Base-by-base conservation (phyloP, 2,329 filamentous ascomycete genomes). In the Verticillium alfalfae region DNA sequence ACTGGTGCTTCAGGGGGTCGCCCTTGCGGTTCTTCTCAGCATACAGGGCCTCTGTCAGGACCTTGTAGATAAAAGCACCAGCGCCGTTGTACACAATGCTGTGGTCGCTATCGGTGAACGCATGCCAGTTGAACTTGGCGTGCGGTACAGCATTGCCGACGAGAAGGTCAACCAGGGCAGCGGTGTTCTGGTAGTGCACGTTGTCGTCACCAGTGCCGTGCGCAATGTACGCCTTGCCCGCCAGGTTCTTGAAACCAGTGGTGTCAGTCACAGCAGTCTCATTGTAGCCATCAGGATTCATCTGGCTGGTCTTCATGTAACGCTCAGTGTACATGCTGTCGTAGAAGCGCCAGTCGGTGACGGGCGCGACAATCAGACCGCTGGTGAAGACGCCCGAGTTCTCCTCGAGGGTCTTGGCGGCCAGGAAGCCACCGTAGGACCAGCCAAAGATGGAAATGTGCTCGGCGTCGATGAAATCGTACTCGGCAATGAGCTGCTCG, bases 191-290 rank as follows among this genome's bases (percentile, higher is more conserved):
- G 70, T 88, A 90, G 68, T 91, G 88, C 15, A 90, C 88, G 59
- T 91, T 91, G 67, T 90, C 88, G 65, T 91, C 88, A 0, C 86
- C 87, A 0, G 85, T 84, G 0, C 88, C 88, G 68, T 91, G 88
- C 63, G 87, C 81, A 54, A 91, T 78, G 5, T 86, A 75, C 64
- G 89, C 84, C 2, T 82, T 80, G 3, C 88, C 88, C 0, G 76
- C 76, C 9, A 88, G 79, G 59, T 82, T 82, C 74, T 84, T 84
- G 78, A 91, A 91, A 0, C 88, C 88, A 0, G 76, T 76, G 0
- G 79, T 71, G 3, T 84, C 78, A 62, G 81, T 80, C 2, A 90
- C 85, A 0, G 86, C 86, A 0, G 84, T 84, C 59, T 78, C 76
- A 62, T 82, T 81, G 74, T 91, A 91, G 36, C 87, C 87, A 0